Evolutionary conservation across 208 protist genomes (phyloP), one percentile per base, ranked within the genome.

Genomic region (Borovskyia barvae): DNA sequence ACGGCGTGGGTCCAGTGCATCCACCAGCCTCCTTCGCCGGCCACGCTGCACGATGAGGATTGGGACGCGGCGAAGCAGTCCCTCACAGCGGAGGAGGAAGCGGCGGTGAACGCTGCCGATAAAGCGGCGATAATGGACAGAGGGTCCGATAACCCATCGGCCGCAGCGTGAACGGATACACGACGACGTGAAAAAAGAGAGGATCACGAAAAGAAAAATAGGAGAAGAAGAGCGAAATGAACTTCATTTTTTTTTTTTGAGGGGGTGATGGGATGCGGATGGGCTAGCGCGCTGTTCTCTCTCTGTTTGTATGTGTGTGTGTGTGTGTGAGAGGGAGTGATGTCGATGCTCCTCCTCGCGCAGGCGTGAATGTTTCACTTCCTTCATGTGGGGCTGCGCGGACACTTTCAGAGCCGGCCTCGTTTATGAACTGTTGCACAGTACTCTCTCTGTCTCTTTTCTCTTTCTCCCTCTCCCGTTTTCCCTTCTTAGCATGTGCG

Each of bases 1-100:
- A 19, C 7, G 3, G 59, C 60, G 2, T 26, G 58, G 15, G 51
- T 80, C 11, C 66, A 62, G 33, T 57, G 80, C 41, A 24, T 75
- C n/a, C 45, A 64, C 41, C 26, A 36, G 40, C 72, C 73, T 8
- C 50, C 66, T 1, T n/a, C 32, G 17, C 61, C 60, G 41, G 26
- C 17, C 11, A 42, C 45, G 32, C 11, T 45, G 14, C 19, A 19
- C 0, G 47, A n/a, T 19, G 26, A 30, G 24, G 55, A 58, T 25
- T 40, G 12, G 26, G 60, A 36, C n/a, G 14, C 52, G 28, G 20
- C 4, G 22, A 17, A n/a, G 35, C n/a, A 1, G 24, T 15, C 47
- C 11, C 20, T 36, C 7, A 3, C n/a, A 0, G 37, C 24, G 29
- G 62, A 47, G 29, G 22, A 32, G 17, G 25, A 6, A 22, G 45